Conservation (phyloP, 768 basidiomycete genomes). For the Leccinum ochraceum region DNA sequence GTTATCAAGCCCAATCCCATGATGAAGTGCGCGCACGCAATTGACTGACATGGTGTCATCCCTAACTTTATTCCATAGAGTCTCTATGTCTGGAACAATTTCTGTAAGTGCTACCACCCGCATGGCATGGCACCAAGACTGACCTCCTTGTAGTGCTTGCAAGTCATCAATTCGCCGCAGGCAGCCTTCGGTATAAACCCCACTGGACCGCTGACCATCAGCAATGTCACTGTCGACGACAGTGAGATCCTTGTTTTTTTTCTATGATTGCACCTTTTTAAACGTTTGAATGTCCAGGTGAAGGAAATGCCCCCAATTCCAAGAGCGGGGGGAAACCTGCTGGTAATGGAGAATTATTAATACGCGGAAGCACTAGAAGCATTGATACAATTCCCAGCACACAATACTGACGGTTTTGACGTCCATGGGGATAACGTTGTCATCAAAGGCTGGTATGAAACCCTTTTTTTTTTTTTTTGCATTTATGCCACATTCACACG, state of each 20-base stretch:
- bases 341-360: conserved; percentile 29
- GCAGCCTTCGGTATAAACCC: conserved; percentile 34
- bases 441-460: conserved; percentile 31
- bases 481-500: neutral
- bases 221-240: conserved; percentile 52
- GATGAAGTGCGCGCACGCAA: conserved; percentile 36
- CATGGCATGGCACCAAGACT: neutral
- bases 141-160: conserved; percentile 29
- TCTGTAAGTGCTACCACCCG: conserved; percentile 16
- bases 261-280: neutral
- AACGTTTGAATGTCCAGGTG: conserved; percentile 37
- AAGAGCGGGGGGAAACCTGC: conserved; percentile 50
- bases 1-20: conserved; percentile 36
- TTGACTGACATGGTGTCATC: neutral
- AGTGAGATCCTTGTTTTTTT: conserved; percentile 39
- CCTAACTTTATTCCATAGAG: conserved; percentile 23
- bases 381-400: conserved; percentile 28
- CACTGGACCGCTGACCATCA: conserved; percentile 40
- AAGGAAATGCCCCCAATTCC: conserved; percentile 52
- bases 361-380: neutral
- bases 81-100: conserved; percentile 42
- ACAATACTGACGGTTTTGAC: conserved; percentile 56
- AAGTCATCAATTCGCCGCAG: conserved; percentile 43
- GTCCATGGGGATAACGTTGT: conserved; percentile 36
- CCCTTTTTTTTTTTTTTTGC: neutral